Evolutionary conservation across 2,329 filamentous ascomycete species (phyloP).

Genomic region (Fusarium gaditjirri): DNA sequence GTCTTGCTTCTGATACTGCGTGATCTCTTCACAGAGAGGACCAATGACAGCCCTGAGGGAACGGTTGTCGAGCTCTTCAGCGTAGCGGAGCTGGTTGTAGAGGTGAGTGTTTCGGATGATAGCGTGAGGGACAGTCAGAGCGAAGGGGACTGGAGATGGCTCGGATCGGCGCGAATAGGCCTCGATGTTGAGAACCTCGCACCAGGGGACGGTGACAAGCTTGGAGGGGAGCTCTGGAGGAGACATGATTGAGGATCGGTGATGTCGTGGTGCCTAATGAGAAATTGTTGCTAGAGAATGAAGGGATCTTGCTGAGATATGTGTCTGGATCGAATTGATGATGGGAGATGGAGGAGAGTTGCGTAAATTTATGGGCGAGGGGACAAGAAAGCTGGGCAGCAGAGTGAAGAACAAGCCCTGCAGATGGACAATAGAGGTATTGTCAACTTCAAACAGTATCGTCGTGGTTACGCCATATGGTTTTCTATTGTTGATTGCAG

Average conservation of each 20-base stretch:
- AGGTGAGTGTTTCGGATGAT: constrained; percentile 21
- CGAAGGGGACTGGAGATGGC: constrained; percentile 3
- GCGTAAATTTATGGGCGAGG: neutral
- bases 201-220: constrained; percentile 31
- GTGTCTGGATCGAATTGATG: neutral
- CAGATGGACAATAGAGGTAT: neutral
- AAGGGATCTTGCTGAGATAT: neutral
- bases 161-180: neutral
- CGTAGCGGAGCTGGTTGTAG: neutral
- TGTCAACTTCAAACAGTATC: neutral
- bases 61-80: constrained; percentile 5
- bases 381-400: neutral
- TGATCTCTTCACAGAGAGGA: constrained; percentile 26
- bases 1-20: constrained; percentile 12
- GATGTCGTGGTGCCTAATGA: neutral
- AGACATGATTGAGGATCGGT: constrained; percentile 3
- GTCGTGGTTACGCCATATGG: neutral
- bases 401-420: neutral
- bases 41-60: constrained; percentile 15
- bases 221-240: constrained; percentile 14
- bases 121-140: constrained; percentile 18
- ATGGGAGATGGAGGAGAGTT: neutral
- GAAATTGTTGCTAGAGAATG: neutral
- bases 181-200: neutral
- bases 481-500: neutral